Evolutionary conservation across 2,329 filamentous ascomycete species (phyloP).

Genomic region (Ceratocystis cacaofunesta): DNA sequence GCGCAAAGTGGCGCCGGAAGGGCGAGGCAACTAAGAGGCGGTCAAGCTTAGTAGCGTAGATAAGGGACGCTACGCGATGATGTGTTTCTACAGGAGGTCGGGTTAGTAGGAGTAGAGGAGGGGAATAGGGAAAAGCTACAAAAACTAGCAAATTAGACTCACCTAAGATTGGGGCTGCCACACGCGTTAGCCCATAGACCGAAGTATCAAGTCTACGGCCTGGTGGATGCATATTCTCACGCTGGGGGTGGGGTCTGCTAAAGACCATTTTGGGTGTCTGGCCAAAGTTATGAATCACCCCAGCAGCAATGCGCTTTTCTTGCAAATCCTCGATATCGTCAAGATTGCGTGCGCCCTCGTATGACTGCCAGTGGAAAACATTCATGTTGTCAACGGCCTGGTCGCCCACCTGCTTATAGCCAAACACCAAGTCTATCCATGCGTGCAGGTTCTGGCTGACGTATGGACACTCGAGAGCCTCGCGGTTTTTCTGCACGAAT

Average conservation of each 20-base stretch:
- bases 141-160: not conserved
- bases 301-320: conserved; percentile 76
- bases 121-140: not conserved
- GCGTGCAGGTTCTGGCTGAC: conserved; percentile 79
- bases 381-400: conserved; percentile 83
- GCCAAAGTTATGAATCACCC: conserved; percentile 96
- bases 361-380: conserved; percentile 91
- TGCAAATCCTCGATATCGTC: conserved; percentile 81
- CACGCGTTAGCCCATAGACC: conserved; percentile 58
- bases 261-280: conserved; percentile 96
- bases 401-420: conserved; percentile 83
- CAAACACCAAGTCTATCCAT: conserved; percentile 95
- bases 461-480: conserved; percentile 83
- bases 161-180: conserved; percentile 53
- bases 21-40: conserved; percentile 70
- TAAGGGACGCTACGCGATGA: conserved; percentile 65
- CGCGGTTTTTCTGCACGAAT: conserved; percentile 89
- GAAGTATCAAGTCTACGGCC: conserved; percentile 55
- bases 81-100: conserved; percentile 43
- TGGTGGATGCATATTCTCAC: conserved; percentile 52
- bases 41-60: conserved; percentile 66
- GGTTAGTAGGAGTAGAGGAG: not conserved
- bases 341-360: conserved; percentile 82
- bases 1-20: conserved; percentile 75
- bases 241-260: conserved; percentile 59